phyloP scores from a whole-genome alignment of 176 grass and related monocot genomes.

The Saccharum spontaneum region DNA sequence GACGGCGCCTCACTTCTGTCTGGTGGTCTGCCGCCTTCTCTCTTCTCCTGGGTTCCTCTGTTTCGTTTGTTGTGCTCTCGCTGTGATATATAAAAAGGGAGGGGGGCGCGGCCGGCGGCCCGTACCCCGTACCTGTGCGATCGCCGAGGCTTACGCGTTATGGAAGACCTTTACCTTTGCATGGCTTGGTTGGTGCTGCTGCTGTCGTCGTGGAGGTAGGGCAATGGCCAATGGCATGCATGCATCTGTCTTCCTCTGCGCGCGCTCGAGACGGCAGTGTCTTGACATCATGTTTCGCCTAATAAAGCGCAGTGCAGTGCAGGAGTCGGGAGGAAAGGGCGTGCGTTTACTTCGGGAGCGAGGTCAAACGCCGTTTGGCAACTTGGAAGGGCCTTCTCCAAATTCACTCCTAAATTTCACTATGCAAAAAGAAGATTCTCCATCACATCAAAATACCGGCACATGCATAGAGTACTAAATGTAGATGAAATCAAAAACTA shows the following conservation, averaged over 20 bases:
- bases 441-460: too few relatives aligned
- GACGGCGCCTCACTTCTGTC: neutral
- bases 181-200: neutral
- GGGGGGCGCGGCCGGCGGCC: neutral
- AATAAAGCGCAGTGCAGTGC: neutral
- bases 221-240: neutral
- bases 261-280: neutral
- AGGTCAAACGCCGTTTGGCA: neutral
- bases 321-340: neutral
- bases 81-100: slow-evolving; percentile 10
- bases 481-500: too few relatives aligned
- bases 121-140: neutral
- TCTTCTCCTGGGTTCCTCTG: neutral
- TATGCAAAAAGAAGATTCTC: too few relatives aligned
- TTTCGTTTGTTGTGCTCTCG: neutral
- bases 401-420: too few relatives aligned
- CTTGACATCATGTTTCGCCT: neutral
- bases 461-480: too few relatives aligned
- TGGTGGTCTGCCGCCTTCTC: neutral
- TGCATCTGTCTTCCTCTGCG: neutral
- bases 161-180: slow-evolving; percentile 26
- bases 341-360: neutral
- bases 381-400: too few relatives aligned
- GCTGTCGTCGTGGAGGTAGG: neutral
- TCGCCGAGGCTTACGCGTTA: slow-evolving; percentile 46